Percentiles rank a stretch among this genome's conserved stretches.
Conservation (phyloP, 2,329 filamentous ascomycete genomes). For the Penicillium olsonii region DNA sequence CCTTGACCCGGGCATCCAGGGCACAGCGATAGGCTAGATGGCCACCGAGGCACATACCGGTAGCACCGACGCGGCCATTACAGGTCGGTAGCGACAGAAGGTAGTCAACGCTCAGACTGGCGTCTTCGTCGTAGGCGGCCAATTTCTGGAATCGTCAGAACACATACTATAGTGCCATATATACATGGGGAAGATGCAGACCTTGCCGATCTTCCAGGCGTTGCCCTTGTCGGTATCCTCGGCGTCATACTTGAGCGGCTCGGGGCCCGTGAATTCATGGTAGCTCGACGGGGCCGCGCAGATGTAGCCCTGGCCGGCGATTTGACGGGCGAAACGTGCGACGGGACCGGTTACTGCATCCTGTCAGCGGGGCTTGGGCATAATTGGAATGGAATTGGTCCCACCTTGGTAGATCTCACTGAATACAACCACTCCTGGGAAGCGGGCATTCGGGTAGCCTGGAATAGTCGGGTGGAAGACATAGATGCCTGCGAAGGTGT, state of each 20-base stretch:
- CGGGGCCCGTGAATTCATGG: constrained; percentile 87
- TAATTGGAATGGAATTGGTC: neutral
- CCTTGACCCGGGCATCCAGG: constrained; percentile 74
- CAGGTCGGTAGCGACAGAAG: constrained; percentile 74
- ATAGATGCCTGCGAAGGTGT: constrained; percentile 69
- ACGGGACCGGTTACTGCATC: constrained; percentile 81
- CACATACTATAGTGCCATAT: neutral
- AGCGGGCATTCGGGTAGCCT: constrained; percentile 84
- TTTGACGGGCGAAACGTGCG: constrained; percentile 84
- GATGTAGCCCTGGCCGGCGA: constrained; percentile 90
- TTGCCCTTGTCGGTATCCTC: constrained; percentile 88
- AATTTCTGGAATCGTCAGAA: constrained; percentile 59
- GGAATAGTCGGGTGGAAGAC: constrained; percentile 83
- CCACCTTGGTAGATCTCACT: constrained; percentile 94
- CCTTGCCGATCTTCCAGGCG: constrained; percentile 80
- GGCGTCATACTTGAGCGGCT: constrained; percentile 80
- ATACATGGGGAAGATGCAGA: constrained; percentile 29
- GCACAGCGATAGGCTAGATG: constrained; percentile 76
- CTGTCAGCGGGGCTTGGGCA: neutral
- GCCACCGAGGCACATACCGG: constrained; percentile 91
- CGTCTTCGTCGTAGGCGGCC: constrained; percentile 82
- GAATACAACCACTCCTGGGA: constrained; percentile 85
- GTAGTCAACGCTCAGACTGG: constrained; percentile 66
- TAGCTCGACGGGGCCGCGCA: constrained; percentile 88
- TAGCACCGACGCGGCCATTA: constrained; percentile 75